phyloP scores from a whole-genome alignment of 2,329 filamentous ascomycete genomes.

The Monosporascus sp. region DNA sequence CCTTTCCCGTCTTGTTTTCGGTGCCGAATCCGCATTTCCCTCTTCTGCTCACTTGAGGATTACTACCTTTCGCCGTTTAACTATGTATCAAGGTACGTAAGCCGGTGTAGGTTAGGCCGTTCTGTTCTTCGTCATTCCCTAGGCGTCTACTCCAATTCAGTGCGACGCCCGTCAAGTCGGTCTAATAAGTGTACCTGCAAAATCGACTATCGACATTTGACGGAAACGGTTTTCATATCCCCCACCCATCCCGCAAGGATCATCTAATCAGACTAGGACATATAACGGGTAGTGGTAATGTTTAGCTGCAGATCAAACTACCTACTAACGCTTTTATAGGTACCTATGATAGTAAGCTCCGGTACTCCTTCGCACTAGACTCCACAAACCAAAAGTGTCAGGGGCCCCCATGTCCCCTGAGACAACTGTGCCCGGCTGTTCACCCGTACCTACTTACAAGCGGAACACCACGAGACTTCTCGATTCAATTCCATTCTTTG shows the following conservation, averaged over 20 bases:
- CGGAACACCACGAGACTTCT: not conserved
- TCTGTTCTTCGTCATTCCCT: not conserved
- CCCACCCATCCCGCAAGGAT: too few relatives aligned
- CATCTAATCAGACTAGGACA: too few relatives aligned
- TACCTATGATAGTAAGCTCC: not conserved
- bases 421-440: not conserved
- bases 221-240: too few relatives aligned
- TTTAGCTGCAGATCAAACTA: not conserved
- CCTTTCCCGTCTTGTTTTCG: not conserved
- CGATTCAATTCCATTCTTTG: not conserved
- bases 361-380: not conserved
- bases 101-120: too few relatives aligned
- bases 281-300: not conserved
- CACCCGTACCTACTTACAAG: constrained; percentile 4
- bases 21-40: not conserved
- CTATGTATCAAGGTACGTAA: not conserved
- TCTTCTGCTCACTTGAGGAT: not conserved
- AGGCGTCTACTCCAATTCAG: not conserved
- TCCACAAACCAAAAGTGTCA: not conserved
- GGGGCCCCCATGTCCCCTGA: not conserved
- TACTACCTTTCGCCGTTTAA: not conserved
- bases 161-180: not conserved
- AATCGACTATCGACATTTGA: not conserved
- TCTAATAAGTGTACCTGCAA: not conserved
- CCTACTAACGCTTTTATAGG: not conserved